Evolutionary conservation across 2,329 filamentous ascomycete genomes (phyloP).

Genomic region (Aspergillaceae sp.): DNA sequence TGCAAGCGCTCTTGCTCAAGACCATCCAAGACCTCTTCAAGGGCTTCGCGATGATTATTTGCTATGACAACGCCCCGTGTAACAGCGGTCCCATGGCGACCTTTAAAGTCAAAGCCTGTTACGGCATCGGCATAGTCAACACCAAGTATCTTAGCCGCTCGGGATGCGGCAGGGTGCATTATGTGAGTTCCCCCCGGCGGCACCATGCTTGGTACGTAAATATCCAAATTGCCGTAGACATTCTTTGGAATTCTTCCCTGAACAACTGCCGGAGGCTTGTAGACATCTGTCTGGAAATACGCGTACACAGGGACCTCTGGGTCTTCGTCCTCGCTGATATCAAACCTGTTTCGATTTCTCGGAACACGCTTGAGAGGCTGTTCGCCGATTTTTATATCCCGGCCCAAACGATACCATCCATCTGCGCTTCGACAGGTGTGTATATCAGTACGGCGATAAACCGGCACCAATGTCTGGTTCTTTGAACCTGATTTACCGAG

Average conservation of each 20-base stretch:
- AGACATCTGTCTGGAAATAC: constrained; percentile 57
- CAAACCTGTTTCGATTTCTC: constrained; percentile 33
- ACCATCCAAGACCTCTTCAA: constrained; percentile 59
- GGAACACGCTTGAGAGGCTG: constrained; percentile 70
- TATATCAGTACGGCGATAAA: constrained; percentile 77
- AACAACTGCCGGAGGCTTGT: constrained; percentile 66
- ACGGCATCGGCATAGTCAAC: constrained; percentile 86
- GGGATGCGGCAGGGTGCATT: constrained; percentile 50
- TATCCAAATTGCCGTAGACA: constrained; percentile 53
- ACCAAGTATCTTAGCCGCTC: constrained; percentile 65
- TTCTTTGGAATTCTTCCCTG: constrained; percentile 61
- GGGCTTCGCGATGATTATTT: constrained; percentile 59
- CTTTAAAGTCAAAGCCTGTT: constrained; percentile 81
- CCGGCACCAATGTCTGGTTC: constrained; percentile 56
- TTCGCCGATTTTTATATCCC: constrained; percentile 68
- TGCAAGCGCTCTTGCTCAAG: constrained; percentile 59
- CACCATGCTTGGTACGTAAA: constrained; percentile 57
- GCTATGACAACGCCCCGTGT: constrained; percentile 71
- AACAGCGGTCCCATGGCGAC: constrained; percentile 76
- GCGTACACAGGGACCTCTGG: constrained; percentile 51
- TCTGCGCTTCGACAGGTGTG: constrained; percentile 68
- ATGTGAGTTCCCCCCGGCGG: constrained; percentile 53
- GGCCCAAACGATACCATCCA: constrained; percentile 83
- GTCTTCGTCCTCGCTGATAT: constrained; percentile 27
- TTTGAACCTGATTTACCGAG: constrained; percentile 30